Base-by-base conservation (phyloP, 768 basidiomycete species). In the Lyophyllum atratum region DNA sequence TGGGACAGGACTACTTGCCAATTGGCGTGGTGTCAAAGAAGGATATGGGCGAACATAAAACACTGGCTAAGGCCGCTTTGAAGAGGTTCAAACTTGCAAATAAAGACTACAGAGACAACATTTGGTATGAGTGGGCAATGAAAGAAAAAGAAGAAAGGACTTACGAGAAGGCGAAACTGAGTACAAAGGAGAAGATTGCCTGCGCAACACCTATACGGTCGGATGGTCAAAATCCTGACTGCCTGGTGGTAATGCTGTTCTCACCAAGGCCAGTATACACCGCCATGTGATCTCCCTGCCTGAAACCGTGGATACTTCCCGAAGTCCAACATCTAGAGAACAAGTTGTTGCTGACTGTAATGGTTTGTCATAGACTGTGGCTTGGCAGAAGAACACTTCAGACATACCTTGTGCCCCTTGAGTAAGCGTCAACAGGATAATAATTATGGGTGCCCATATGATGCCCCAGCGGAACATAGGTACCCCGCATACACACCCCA, bases 21-120 rank as follows among this genome's bases (percentile, higher is more conserved):
- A 86, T 79, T 1, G 86, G 86, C 0, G 88, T 90, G 0, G 87
- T 86, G 64, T 92, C 89, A 64, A 89, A 90, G 73, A 89, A 90
- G 3, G 85, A 80, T 0, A 78, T 68, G 0, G 87, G 85, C 9
- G 87, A 87, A 4, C 79, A 71, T 50, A 92, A 64, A 4, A 92
- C 85, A 15, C 77, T 75, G 5, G 58, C 65, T 10, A 90, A 71
- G 0, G 87, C 87, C 4, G 73, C 67, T 60, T 75, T 81, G 72
- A 87, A 89, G 39, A 90, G 67, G 7, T 68, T 72, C 54, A 80
- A 64, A 64, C 80, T 79, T 10, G 77, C 80, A 2, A 67, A 56
- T 11, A 82, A 28, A 77, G 52, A 5, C 80, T 82, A 50, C n/a
- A n/a, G n/a, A n/a, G n/a, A n/a, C n/a, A n/a, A n/a, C n/a, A n/a